These are phyloP conservation scores for Mycena albidolilacea DNA, from an alignment of 768 basidiomycete genomes.

Conservation along the genomic window DNA sequence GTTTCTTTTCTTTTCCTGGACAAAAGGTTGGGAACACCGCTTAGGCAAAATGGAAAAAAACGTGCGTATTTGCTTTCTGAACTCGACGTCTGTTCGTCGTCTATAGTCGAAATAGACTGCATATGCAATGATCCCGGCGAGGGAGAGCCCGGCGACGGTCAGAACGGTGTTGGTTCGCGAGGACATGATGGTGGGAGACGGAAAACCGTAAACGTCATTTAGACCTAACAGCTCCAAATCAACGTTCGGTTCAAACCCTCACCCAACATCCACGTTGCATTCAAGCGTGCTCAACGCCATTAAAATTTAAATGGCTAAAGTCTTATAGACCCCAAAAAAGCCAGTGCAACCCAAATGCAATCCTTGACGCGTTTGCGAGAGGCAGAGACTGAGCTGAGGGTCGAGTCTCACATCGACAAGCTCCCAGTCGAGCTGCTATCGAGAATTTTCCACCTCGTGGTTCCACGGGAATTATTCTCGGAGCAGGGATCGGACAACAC, in stretches of 20 bases:
- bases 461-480: neutral
- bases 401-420: neutral
- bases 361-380: too few relatives aligned
- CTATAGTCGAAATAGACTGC: conserved; percentile 96
- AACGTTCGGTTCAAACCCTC: neutral
- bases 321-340: too few relatives aligned
- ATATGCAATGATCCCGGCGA: conserved; percentile 81
- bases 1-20: conserved; percentile 93
- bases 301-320: too few relatives aligned
- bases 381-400: neutral
- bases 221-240: neutral
- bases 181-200: conserved; percentile 51
- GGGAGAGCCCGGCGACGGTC: conserved; percentile 63
- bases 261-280: too few relatives aligned
- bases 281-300: too few relatives aligned
- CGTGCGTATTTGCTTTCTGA: conserved; percentile 90
- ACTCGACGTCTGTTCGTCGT: conserved; percentile 88
- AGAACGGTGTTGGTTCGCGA: conserved; percentile 56
- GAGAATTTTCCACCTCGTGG: neutral
- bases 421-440: neutral
- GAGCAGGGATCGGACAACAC: neutral
- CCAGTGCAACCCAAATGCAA: too few relatives aligned
- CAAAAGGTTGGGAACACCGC: conserved; percentile 25
- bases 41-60: conserved; percentile 34
- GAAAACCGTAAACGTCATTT: conserved; percentile 30